Evolutionary conservation across 208 protist species (phyloP).

Genomic region (Angomonas desouzai): DNA sequence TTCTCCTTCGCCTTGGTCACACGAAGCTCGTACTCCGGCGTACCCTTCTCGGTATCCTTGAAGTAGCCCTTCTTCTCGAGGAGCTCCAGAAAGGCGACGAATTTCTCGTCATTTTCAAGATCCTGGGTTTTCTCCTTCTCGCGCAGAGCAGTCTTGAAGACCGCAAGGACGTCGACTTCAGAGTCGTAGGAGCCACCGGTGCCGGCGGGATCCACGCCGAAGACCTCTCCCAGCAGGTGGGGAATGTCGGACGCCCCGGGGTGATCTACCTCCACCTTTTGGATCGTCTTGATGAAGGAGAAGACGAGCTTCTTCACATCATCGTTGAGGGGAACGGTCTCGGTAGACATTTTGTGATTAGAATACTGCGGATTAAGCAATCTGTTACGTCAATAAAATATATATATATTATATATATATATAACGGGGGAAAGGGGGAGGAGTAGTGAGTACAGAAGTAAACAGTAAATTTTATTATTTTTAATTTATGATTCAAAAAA

Average conservation of each 20-base stretch:
- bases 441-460: not conserved
- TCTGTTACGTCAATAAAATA: too few species aligned
- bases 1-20: constrained; percentile 82
- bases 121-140: constrained; percentile 35
- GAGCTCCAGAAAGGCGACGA: constrained; percentile 77
- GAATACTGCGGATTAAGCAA: too few species aligned
- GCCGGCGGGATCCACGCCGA: constrained; percentile 71
- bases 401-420: too few species aligned
- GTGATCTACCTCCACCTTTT: constrained; percentile 27
- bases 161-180: constrained; percentile 55
- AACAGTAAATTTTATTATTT: too few species aligned
- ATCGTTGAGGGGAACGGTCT: constrained; percentile 38
- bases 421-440: not conserved
- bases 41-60: constrained; percentile 66
- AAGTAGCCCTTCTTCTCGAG: constrained; percentile 91
- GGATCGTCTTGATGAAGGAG: constrained; percentile 80
- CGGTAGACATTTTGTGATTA: not conserved
- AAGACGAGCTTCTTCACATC: constrained; percentile 84
- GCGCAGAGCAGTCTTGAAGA: constrained; percentile 47
- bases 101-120: constrained; percentile 84
- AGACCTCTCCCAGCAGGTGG: constrained; percentile 69
- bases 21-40: constrained; percentile 69
- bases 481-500: too few species aligned
- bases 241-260: constrained; percentile 43
- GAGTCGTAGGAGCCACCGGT: constrained; percentile 64